Base-by-base conservation (phyloP, 2,329 filamentous ascomycete genomes). In the Colletotrichum sp. region DNA sequence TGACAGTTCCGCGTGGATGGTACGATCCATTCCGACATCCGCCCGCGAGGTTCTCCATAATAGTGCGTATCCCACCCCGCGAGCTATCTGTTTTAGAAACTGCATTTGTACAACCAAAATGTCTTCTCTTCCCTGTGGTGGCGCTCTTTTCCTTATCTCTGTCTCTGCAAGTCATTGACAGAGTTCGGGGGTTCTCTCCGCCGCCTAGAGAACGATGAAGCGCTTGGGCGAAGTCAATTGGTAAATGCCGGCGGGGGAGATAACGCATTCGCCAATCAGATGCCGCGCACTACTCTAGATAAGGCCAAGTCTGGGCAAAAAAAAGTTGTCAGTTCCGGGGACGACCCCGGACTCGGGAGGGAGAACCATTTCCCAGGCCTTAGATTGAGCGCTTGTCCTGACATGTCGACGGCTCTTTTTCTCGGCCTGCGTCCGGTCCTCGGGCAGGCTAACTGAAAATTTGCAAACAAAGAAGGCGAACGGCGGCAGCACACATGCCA, bases 71-170 rank as follows among this genome's bases (percentile, higher is more conserved):
- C 32, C 55, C 25, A 52, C 70, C 64, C 56, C 64, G 43, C 73
- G 73, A 75, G 67, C 34, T 60, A 75, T 73, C 64, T 73, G 22
- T 73, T 65, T 73, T 75, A 75, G 71, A 73, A 73, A 73, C 56
- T 52, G 34, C 65, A 75, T 75, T 75, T 43, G 48, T 34, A 64
- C 70, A 75, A 64, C 70, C 28, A 58, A 73, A 56, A 34, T 52
- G 56, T 62, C 36, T 32, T 22, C 25, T 32, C 27, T 62, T 22
- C n/a, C 58, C 22, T 52, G 9, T 22, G 39, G 39, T 13, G 43
- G 43, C 22, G 39, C 58, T 34, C 58, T 36, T 61, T 13, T 62
- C 28, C 28, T 48, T 43, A 15, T 25, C 18, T 61, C 34, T 34
- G 61, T 72, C 71, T 72, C 55, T 61, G 22, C 25, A 43, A 60